Conservation (phyloP, 805 yeast genomes). For the Candida endomychidarum region DNA sequence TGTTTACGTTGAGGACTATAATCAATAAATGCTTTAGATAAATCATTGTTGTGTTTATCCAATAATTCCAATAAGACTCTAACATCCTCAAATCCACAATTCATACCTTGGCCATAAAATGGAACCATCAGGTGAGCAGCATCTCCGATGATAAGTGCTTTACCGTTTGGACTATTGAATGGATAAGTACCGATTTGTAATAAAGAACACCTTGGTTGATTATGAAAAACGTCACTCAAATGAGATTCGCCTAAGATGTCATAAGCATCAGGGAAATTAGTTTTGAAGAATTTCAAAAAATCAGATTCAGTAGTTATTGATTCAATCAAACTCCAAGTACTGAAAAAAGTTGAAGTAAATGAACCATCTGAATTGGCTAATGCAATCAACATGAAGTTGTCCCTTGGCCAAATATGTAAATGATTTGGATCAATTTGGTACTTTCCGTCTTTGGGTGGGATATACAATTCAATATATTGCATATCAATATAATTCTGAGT, state of each 20-base stretch:
- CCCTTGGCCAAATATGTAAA: conserved; percentile 91
- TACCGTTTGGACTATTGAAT: conserved; percentile 60
- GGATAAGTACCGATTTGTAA: conserved; percentile 70
- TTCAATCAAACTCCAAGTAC: conserved; percentile 70
- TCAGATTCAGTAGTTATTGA: conserved; percentile 44
- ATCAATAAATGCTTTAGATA: conserved; percentile 49
- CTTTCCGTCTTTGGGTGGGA: conserved; percentile 52
- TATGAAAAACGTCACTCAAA: conserved; percentile 49
- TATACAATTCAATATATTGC: conserved; percentile 76
- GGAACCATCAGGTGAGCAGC: conserved; percentile 98
- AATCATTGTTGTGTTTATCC: conserved; percentile 31
- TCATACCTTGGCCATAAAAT: conserved; percentile 97
- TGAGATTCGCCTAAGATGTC: conserved; percentile 60
- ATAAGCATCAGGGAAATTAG: conserved; percentile 74
- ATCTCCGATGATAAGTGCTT: conserved; percentile 77
- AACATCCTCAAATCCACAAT: conserved; percentile 93
- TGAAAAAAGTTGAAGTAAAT: conserved; percentile 86
- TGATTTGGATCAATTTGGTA: conserved; percentile 69
- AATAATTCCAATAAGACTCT: conserved; percentile 56
- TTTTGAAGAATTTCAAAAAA: conserved; percentile 53
- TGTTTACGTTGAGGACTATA: conserved; percentile 58
- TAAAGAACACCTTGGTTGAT: conserved; percentile 75
- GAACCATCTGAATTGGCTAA: conserved; percentile 83
- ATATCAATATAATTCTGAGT: conserved; percentile 79
- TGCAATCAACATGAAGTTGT: conserved; percentile 84